Conservation (phyloP, 2,329 filamentous ascomycete genomes). For the Plenodomus lindquistii region DNA sequence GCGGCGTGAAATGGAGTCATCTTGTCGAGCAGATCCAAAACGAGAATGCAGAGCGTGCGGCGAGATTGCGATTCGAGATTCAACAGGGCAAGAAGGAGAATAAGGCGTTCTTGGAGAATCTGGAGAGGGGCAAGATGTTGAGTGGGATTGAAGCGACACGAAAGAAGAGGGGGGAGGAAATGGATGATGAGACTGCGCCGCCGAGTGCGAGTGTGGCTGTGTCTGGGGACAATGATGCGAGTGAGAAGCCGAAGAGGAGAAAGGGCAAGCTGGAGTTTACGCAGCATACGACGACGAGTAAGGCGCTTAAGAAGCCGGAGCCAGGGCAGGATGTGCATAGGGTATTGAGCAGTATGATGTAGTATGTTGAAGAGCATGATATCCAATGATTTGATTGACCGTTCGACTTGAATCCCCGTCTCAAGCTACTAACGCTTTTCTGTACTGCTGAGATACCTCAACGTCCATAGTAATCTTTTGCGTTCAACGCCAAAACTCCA, state of each 20-base stretch:
- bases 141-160: constrained; percentile 60
- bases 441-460: too few species aligned
- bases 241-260: constrained; percentile 29
- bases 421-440: too few species aligned
- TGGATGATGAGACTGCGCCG: constrained; percentile 24
- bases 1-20: constrained; percentile 78
- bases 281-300: constrained; percentile 62
- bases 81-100: constrained; percentile 76
- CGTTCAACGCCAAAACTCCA: constrained; percentile 8
- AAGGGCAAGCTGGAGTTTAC: constrained; percentile 61
- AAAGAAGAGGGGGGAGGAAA: constrained; percentile 55
- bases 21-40: constrained; percentile 76
- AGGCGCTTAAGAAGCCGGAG: constrained; percentile 38
- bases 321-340: constrained; percentile 35
- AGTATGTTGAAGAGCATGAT: constrained; percentile 6
- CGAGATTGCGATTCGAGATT: constrained; percentile 77
- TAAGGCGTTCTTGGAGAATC: constrained; percentile 76
- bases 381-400: constrained; percentile 1
- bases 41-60: constrained; percentile 78
- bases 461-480: not conserved
- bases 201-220: constrained; percentile 17
- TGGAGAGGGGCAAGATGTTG: constrained; percentile 79
- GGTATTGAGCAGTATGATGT: constrained; percentile 46
- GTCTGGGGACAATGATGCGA: constrained; percentile 35
- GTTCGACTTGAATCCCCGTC: too few species aligned